A percentile compares a stretch with the other conserved stretches of the same genome.
phyloP scores from a whole-genome alignment of 495 filamentous ascomycete species.

The Patellaria atrata region DNA sequence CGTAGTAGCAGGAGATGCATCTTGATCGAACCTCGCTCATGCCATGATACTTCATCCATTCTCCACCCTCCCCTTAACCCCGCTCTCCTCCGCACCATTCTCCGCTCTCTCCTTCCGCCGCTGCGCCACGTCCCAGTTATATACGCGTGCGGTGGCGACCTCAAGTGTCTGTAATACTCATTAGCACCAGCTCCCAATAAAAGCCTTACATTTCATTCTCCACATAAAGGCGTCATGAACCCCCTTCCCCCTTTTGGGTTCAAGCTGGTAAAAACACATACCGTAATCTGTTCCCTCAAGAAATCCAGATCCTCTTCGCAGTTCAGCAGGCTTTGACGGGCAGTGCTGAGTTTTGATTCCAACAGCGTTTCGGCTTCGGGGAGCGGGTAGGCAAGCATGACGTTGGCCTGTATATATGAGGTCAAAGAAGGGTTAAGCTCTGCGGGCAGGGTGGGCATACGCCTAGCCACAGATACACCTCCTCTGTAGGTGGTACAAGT shows the following conservation, averaged over 20 bases:
- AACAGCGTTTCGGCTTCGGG: slow-evolving; percentile 72
- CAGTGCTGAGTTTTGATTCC: slow-evolving; percentile 60
- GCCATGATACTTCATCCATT: no score
- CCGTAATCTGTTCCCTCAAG: slow-evolving; percentile 89
- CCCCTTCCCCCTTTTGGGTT: no score
- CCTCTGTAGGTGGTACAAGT: slow-evolving; percentile 62
- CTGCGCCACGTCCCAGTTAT: slow-evolving; percentile 95
- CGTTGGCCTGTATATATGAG: slow-evolving; percentile 54
- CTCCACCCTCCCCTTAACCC: no score
- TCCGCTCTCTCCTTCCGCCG: slow-evolving; percentile 63
- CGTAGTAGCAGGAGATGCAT: no score
- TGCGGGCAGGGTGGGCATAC: slow-evolving; percentile 29
- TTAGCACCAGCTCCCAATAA: slow-evolving; percentile 20
- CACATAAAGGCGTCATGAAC: background rate
- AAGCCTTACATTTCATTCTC: background rate
- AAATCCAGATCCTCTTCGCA: slow-evolving; percentile 97
- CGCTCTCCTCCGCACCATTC: slow-evolving; percentile 37
- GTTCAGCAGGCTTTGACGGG: slow-evolving; percentile 60
- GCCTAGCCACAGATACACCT: slow-evolving; percentile 94
- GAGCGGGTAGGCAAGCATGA: slow-evolving; percentile 91
- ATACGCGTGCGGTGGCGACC: slow-evolving; percentile 90
- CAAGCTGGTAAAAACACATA: slow-evolving; percentile 36
- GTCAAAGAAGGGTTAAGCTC: background rate
- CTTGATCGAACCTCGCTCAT: no score
- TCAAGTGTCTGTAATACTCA: slow-evolving; percentile 60